Percentiles rank a stretch among this genome's conserved stretches.
Conservation (phyloP, 495 filamentous ascomycete species). For the Cairneyella variabilis region DNA sequence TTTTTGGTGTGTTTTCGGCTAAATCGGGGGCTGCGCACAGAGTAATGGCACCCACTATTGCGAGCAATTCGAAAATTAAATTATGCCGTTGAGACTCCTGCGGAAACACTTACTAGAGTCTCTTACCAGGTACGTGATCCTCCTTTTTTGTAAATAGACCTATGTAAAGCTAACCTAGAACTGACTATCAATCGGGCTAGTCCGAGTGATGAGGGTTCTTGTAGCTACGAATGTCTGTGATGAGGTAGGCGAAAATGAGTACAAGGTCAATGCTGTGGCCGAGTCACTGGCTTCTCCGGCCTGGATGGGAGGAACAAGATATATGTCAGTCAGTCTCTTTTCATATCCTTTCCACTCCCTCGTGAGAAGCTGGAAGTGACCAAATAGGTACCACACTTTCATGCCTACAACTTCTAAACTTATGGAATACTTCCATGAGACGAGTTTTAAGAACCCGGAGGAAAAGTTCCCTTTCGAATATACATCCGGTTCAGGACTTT, state of each 20-base stretch:
- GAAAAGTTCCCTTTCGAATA: slow-evolving; percentile 18
- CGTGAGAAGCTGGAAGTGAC: background rate
- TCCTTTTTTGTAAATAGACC: background rate
- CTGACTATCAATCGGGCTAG: background rate
- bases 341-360: background rate
- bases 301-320: background rate
- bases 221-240: background rate
- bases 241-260: background rate
- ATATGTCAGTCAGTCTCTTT: background rate
- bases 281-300: background rate
- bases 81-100: background rate
- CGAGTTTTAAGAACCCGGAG: slow-evolving; percentile 13
- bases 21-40: too few species aligned
- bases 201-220: slow-evolving; percentile 7
- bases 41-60: too few species aligned
- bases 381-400: background rate
- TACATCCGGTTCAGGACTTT: slow-evolving; percentile 12
- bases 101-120: background rate
- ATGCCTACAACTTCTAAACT: slow-evolving; percentile 4
- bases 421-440: slow-evolving; percentile 9
- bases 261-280: background rate
- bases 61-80: background rate
- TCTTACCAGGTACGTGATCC: background rate
- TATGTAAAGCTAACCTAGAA: background rate
- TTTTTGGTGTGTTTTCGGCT: too few species aligned